phyloP scores from a whole-genome alignment of 495 filamentous ascomycete species.

The Margaritispora aquatica region DNA sequence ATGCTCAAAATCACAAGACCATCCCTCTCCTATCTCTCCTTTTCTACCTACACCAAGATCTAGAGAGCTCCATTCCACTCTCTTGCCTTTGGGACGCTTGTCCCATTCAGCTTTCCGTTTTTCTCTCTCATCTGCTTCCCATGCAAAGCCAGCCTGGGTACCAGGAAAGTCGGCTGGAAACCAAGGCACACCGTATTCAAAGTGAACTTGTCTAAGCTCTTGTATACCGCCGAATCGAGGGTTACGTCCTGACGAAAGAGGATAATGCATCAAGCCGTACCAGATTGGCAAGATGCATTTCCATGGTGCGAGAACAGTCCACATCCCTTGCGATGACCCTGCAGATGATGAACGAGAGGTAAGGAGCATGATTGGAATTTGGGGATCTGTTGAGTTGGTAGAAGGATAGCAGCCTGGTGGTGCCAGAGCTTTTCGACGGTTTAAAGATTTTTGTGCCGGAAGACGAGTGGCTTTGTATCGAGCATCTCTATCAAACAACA shows the following conservation, averaged over 20 bases:
- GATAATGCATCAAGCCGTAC: constrained; percentile 82
- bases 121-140: constrained; percentile 61
- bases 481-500: constrained; percentile 61
- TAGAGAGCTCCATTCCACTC: constrained; percentile 69
- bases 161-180: constrained; percentile 89
- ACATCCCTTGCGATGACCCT: constrained; percentile 56
- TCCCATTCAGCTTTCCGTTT: constrained; percentile 65
- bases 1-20: constrained; percentile 82
- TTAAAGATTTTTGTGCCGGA: constrained; percentile 78
- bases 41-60: constrained; percentile 66
- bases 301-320: constrained; percentile 89
- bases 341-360: constrained; percentile 43
- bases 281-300: constrained; percentile 82
- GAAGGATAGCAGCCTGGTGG: constrained; percentile 57
- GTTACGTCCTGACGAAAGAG: constrained; percentile 71
- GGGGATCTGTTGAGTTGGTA: constrained; percentile 61
- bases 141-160: constrained; percentile 70
- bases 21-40: constrained; percentile 79
- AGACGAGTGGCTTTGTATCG: constrained; percentile 55
- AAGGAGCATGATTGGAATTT: constrained; percentile 72
- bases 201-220: constrained; percentile 73
- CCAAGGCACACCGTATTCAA: constrained; percentile 73
- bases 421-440: constrained; percentile 68
- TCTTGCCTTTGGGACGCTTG: constrained; percentile 73
- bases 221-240: constrained; percentile 77